Percentiles rank a stretch among this genome's conserved stretches.
phyloP scores from a whole-genome alignment of 2,329 filamentous ascomycete genomes.

The Tolypocladium cylindrosporum region DNA sequence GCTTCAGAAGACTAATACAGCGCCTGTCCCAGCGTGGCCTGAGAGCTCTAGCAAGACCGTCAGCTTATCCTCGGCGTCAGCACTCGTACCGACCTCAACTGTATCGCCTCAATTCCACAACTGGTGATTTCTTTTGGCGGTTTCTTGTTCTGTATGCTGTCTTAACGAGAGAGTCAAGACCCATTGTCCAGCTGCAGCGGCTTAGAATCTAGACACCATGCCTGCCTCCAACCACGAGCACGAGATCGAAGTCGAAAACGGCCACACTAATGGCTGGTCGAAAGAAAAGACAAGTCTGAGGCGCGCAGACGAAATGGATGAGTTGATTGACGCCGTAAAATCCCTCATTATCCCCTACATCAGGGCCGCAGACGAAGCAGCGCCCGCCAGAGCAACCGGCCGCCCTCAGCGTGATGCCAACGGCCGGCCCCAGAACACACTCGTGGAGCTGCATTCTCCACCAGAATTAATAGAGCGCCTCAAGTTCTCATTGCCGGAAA shows the following conservation, averaged over 20 bases:
- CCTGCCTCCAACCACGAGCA: not conserved
- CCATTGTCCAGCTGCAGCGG: not conserved
- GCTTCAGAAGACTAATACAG: not conserved
- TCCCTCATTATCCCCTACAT: constrained; percentile 1
- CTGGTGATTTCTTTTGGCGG: not conserved
- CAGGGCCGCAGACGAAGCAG: not conserved
- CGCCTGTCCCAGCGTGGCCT: not conserved
- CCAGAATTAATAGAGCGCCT: not conserved
- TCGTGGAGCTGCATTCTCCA: constrained; percentile 7
- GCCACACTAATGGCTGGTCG: not conserved
- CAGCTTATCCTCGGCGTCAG: not conserved
- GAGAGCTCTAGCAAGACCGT: not conserved
- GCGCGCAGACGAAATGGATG: constrained; percentile 1
- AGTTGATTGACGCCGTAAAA: constrained; percentile 2
- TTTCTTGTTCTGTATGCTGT: not conserved
- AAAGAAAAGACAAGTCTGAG: not conserved
- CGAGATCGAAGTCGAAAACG: not conserved
- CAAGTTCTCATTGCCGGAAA: constrained; percentile 35
- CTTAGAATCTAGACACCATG: not conserved
- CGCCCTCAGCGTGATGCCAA: constrained; percentile 14
- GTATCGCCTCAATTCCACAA: not conserved
- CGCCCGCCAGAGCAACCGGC: not conserved
- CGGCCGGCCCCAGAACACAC: constrained; percentile 18
- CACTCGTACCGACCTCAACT: not conserved
- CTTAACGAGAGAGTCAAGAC: too few relatives aligned